Evolutionary conservation across 148 eudicot genomes (phyloP), one percentile per base, ranked within the genome.

Genomic region (Rhododendron williamsianum): DNA sequence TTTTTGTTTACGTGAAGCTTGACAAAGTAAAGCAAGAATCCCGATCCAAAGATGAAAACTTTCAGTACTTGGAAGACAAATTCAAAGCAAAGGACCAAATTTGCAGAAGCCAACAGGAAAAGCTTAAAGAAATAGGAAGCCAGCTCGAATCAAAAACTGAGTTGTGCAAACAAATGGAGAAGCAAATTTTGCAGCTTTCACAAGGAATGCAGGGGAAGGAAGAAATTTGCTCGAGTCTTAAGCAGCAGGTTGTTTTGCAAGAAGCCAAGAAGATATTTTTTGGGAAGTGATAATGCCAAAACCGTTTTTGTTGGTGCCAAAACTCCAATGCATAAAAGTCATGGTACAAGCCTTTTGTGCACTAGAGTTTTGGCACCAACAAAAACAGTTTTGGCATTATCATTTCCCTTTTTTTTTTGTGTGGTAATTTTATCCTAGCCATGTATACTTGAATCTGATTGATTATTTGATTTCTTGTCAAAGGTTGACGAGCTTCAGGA

Each of bases 11-110:
- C 71, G 9, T 72, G 48, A 85, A 94, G 98, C 93, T 96, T 76
- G 98, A 96, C 43, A 96, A 93, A 85, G 95, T 92, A 78, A 93
- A 89, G 90, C 93, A 92, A 88, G 98, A 96, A 82, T 87, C 91
- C 48, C 90, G 91, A 89, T 87, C 87, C 52, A 96, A 96, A 86
- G 98, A 96, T 21, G 98, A 96, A 89, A 93, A 84, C 83, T 89
- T 94, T 82, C 94, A 90, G 80, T 93, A 82, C 81, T 49, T 91
- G 25, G 98, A 96, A 89, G 90, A 82, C 84, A 96, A 93, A 85
- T 91, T 92, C 72, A 96, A 90, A 91, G 92, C 91, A 82, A 96
- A 91, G 89, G 98, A 96, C 82, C 94, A 92, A 87, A 87, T 91
- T 41, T 87, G 86, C 87, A 93, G 89, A 87, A 92, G 84, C 86